Base-by-base conservation (phyloP, 208 protist genomes). In the Strigomonas culicis region DNA sequence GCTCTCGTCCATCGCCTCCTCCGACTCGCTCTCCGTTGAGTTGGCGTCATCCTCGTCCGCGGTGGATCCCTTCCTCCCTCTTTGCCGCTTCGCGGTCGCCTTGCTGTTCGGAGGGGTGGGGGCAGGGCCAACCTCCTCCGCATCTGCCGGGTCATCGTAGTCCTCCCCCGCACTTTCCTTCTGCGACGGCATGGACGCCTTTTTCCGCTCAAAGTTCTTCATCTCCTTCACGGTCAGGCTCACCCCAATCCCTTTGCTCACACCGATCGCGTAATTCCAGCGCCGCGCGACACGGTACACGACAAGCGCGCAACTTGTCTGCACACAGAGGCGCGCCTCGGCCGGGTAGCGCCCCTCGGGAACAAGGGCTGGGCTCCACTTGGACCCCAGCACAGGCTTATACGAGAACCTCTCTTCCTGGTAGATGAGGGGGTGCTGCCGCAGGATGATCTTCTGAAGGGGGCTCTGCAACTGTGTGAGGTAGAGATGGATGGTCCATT, bases 281-380 rank as follows among this genome's bases (percentile, higher is more conserved):
- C 61, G 63, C 1, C 88, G 79, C 1, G 66, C 55, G 25, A 94
- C 85, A n/a, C 80, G 79, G 70, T 94, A 92, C 25, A 92, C 71
- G 39, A 92, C 68, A 3, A 92, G 46, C 43, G 88, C 75, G 30
- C 75, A 68, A 31, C 78, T 77, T 0, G 83, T 90, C 57, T 75
- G 71, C 34, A 92, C 85, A 53, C 82, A 87, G 44, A 94, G 59
- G 24, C 85, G 72, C 24, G 76, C 76, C 22, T 68, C 67, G 13
- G 81, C 80, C 0, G 88, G 88, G 75, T 92, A 92, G 43, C 63
- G 73, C 2, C 74, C 75, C 44, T 88, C 78, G 1, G 78, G 78
- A 22, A 81, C 61, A 15, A 92, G 59, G 64, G 66, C 13, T 4
- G 62, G 6, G 31, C 74, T 76, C 89, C 89, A 95, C 59, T 84